Evolutionary conservation across 306 rosid genomes (phyloP).

Genomic region (Casuarina cunninghamiana): DNA sequence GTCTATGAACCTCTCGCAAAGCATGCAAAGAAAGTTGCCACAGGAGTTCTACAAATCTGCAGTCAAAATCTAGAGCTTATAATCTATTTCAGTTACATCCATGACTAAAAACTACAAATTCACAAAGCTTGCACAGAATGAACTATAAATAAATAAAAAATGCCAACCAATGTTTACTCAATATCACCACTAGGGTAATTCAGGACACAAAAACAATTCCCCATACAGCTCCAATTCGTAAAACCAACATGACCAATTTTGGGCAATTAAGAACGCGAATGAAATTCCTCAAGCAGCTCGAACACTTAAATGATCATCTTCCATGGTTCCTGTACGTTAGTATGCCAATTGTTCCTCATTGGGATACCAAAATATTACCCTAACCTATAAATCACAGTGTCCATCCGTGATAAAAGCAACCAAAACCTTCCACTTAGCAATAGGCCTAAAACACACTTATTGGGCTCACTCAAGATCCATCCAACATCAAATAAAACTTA

Average conservation of each 20-base stretch:
- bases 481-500: not conserved
- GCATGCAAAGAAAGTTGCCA: conserved; percentile 99
- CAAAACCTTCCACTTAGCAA: not conserved
- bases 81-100: not conserved
- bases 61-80: conserved; percentile 10
- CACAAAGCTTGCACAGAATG: not conserved
- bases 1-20: conserved; percentile 91
- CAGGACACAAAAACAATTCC: no score
- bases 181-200: no score
- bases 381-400: not conserved
- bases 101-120: not conserved
- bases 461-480: not conserved
- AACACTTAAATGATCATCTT: not conserved
- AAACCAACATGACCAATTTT: not conserved
- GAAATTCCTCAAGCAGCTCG: not conserved
- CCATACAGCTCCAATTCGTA: not conserved
- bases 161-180: not conserved
- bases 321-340: not conserved
- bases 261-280: not conserved
- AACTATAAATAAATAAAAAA: not conserved
- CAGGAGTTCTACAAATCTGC: conserved; percentile 96
- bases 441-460: not conserved
- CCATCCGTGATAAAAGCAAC: not conserved
- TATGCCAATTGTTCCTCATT: not conserved
- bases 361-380: not conserved